Conservation (phyloP, 2,329 filamentous ascomycete genomes). For the Beauveria brongniartii region DNA sequence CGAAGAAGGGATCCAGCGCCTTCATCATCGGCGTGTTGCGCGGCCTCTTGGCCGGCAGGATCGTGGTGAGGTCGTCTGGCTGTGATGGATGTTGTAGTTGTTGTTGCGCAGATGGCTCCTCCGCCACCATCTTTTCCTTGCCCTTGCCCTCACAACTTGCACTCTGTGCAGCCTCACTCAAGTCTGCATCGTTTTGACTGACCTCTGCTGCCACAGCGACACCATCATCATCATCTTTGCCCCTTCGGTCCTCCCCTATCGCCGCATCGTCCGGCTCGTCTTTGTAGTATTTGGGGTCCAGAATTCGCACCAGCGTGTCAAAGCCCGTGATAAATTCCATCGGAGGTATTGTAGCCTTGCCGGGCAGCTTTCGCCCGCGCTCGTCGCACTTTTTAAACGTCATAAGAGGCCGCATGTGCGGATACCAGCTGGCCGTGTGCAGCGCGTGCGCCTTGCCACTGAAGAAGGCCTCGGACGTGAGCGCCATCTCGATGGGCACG, state of each 20-base stretch:
- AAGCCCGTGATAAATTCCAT: conserved; percentile 68
- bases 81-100: neutral
- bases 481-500: conserved; percentile 52
- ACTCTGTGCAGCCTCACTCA: neutral
- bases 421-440: conserved; percentile 35
- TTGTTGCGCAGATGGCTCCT: neutral
- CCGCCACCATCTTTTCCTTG: neutral
- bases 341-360: conserved; percentile 21
- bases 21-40: conserved; percentile 32
- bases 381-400: neutral
- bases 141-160: neutral
- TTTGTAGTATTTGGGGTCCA: conserved; percentile 64
- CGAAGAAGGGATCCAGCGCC: conserved; percentile 56
- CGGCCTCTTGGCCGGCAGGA: neutral
- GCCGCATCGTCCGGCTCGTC: neutral
- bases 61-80: neutral
- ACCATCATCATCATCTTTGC: neutral
- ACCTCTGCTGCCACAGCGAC: neutral
- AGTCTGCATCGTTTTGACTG: neutral
- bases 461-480: conserved; percentile 68
- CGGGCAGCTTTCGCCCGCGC: neutral
- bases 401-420: neutral
- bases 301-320: conserved; percentile 62
- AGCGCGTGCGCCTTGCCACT: conserved; percentile 61
- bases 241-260: conserved; percentile 16